A percentile compares a stretch with the other conserved stretches of the same genome.
Conservation (phyloP, 2,329 filamentous ascomycete genomes). For the Cladobotryum mycophilum region DNA sequence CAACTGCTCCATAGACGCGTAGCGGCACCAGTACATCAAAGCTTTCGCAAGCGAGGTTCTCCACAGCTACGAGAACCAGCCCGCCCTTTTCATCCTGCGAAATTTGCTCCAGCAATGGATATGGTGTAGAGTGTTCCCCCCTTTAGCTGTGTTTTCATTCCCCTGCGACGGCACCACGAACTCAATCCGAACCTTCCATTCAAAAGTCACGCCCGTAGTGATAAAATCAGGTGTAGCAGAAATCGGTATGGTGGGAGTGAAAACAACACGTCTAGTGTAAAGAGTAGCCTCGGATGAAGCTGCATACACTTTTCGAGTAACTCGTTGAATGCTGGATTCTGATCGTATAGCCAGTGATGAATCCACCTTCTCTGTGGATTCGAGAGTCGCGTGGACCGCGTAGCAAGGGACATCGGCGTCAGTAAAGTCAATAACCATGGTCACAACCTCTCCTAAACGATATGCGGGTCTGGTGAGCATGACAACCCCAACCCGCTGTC, state of each 20-base stretch:
- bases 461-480: constrained; percentile 85
- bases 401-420: constrained; percentile 76
- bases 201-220: constrained; percentile 78
- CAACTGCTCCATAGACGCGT: constrained; percentile 65
- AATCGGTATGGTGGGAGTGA: constrained; percentile 76
- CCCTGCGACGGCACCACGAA: constrained; percentile 71
- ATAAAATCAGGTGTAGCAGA: constrained; percentile 84
- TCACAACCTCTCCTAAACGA: constrained; percentile 80
- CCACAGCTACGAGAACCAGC: constrained; percentile 66
- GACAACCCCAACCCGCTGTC: constrained; percentile 84
- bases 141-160: constrained; percentile 15
- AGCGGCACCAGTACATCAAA: constrained; percentile 86
- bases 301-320: constrained; percentile 76
- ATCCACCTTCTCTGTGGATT: constrained; percentile 80
- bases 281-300: constrained; percentile 75
- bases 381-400: constrained; percentile 74
- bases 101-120: constrained; percentile 68
- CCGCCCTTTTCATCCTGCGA: constrained; percentile 72
- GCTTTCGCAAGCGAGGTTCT: constrained; percentile 76
- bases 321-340: constrained; percentile 76
- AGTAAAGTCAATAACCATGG: constrained; percentile 76
- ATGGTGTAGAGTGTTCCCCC: constrained; percentile 20
- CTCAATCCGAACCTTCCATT: constrained; percentile 86
- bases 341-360: constrained; percentile 75
- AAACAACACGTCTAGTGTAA: constrained; percentile 71